A percentile compares a stretch with the other conserved stretches of the same genome.
phyloP scores from a whole-genome alignment of 179 eudicot species.

The Silene noctiflora region DNA sequence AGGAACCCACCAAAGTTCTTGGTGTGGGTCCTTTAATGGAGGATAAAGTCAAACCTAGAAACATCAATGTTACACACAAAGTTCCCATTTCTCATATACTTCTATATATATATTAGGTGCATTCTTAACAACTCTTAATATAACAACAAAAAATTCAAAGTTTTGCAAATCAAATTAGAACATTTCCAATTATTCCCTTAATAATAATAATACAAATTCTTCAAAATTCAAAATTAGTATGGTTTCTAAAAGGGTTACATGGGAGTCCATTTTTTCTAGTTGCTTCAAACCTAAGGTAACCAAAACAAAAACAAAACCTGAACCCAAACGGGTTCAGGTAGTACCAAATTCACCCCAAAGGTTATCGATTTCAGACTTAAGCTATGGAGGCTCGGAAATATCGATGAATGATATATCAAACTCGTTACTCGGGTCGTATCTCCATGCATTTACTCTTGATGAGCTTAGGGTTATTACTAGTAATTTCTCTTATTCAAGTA shows the following conservation, averaged over 20 bases:
- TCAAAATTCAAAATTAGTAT: background rate
- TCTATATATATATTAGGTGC: conserved; percentile 23
- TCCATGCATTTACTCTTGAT: conserved; percentile 53
- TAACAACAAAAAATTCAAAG: background rate
- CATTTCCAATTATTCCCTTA: background rate
- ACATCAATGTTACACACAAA: conserved; percentile 17
- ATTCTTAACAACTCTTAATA: conserved; percentile 23
- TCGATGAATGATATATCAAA: conserved; percentile 55
- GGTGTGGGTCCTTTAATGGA: background rate
- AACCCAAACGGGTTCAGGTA: conserved; percentile 21
- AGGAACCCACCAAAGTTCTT: conserved; percentile 17
- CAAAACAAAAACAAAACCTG: conserved; percentile 16
- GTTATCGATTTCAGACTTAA: conserved; percentile 61
- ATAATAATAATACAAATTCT: background rate
- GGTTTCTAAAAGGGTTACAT: conserved; percentile 23
- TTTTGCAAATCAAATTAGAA: background rate
- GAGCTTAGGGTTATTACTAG: conserved; percentile 68
- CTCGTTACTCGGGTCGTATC: conserved; percentile 59
- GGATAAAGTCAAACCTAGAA: conserved; percentile 31
- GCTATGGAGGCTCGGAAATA: conserved; percentile 48
- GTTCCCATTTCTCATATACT: conserved; percentile 16
- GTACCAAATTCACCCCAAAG: conserved; percentile 44
- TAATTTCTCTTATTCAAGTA: conserved; percentile 51
- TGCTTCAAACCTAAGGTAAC: conserved; percentile 36
- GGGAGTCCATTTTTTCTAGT: conserved; percentile 32